Evolutionary conservation across 352 stramenopile species (phyloP), one percentile per base, ranked within the genome.

Genomic region (Phytophthora boehmeriae): DNA sequence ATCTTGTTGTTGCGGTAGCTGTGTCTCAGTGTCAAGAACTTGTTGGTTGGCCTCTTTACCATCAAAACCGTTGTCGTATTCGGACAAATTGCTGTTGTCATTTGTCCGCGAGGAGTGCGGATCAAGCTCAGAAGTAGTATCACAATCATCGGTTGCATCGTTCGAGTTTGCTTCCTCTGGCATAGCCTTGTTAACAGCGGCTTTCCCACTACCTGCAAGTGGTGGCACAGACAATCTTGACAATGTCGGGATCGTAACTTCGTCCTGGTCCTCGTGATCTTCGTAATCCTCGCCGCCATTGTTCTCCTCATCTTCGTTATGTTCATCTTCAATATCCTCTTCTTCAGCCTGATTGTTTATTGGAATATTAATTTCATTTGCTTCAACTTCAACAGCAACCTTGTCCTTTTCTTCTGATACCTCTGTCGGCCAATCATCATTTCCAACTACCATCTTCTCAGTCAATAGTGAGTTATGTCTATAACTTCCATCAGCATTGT

Each of bases 61-160:
- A 56, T 83, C 70, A 57, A 84, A 82, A 41, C 63, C 78, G 54
- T 80, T 85, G 16, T 83, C 75, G 43, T 86, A 80, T 8, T 85
- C 53, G 10, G 42, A 54, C 36, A 49, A 59, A 17, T 65, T 69
- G 35, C 54, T 28, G 32, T 27, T 61, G 38, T 8, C 25, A 9
- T 52, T 46, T 47, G 54, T 51, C 19, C 42, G 47, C 45, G 42
- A 19, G 25, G 54, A 59, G 14, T 39, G 39, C 38, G 64, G 48
- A 4, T 58, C 41, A n/a, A 9, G 41, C 16, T 30, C 28, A 8
- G 36, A n/a, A 16, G n/a, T 22, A 11, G 35, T 5, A 2, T 59
- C 47, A 28, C 10, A 42, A 1, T 16, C 16, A 35, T 22, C 36
- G 49, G 8, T 14, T 34, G 52, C 17, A n/a, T 16, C 32, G 5